Conservation (phyloP, 2,329 filamentous ascomycete species). For the Ascocoryne sarcoides region DNA sequence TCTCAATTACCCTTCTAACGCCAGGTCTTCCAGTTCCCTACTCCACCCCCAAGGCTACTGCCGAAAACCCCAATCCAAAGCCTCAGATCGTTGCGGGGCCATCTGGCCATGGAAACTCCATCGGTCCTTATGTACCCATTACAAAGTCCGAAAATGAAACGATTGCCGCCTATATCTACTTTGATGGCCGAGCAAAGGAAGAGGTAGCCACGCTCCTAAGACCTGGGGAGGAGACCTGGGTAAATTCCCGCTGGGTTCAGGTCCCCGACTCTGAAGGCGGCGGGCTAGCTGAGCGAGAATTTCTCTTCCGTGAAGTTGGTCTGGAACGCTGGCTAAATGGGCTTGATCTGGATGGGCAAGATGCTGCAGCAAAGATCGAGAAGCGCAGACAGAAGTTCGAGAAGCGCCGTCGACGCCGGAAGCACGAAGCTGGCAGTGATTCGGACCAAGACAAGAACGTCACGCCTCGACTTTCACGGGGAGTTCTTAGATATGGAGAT, state of each 20-base stretch:
- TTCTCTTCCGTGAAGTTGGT: constrained; percentile 93
- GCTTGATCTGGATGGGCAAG: constrained; percentile 85
- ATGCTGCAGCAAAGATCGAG: constrained; percentile 82
- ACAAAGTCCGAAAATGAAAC: constrained; percentile 93
- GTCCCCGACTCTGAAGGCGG: constrained; percentile 85
- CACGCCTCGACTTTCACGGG: constrained; percentile 27
- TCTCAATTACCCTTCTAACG: constrained; percentile 92
- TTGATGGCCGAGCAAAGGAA: constrained; percentile 89
- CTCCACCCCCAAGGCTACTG: constrained; percentile 73
- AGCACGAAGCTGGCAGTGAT: constrained; percentile 38
- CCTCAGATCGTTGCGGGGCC: constrained; percentile 72
- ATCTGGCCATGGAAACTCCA: constrained; percentile 47
- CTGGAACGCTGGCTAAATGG: constrained; percentile 95
- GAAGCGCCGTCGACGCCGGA: constrained; percentile 51
- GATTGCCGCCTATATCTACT: constrained; percentile 97
- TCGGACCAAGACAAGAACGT: constrained; percentile 30
- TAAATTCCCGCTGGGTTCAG: constrained; percentile 96
- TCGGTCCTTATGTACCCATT: constrained; percentile 83
- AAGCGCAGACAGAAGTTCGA: constrained; percentile 76
- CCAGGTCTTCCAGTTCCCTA: constrained; percentile 85
- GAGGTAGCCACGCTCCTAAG: constrained; percentile 91
- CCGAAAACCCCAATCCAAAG: constrained; percentile 69
- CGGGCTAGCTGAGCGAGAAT: constrained; percentile 90
- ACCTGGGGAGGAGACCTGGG: constrained; percentile 96
- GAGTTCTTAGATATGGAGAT: constrained; percentile 72